phyloP scores from a whole-genome alignment of 2,329 filamentous ascomycete genomes.

The Fusarium acutatum region DNA sequence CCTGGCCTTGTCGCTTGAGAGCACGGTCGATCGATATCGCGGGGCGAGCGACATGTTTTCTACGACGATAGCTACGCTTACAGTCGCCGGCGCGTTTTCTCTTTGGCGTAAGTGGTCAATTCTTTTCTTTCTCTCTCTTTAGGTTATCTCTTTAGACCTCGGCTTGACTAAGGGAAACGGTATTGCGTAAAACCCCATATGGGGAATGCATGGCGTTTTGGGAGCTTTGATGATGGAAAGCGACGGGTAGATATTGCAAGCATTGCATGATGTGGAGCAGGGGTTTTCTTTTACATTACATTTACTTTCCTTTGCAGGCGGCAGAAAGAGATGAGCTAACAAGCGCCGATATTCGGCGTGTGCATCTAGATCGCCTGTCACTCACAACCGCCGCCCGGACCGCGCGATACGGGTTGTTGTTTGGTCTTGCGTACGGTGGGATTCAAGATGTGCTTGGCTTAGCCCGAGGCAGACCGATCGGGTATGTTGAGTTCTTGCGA shows the following conservation, averaged over 20 bases:
- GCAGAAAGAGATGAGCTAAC: slow-evolving; percentile 30
- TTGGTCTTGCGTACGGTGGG: slow-evolving; percentile 82
- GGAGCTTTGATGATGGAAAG: slow-evolving; percentile 33
- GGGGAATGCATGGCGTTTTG: slow-evolving; percentile 23
- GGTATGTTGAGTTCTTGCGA: slow-evolving; percentile 75
- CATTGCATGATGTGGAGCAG: slow-evolving; percentile 5
- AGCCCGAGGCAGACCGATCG: slow-evolving; percentile 74
- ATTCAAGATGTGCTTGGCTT: slow-evolving; percentile 79
- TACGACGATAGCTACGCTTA: slow-evolving; percentile 83
- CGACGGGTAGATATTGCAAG: slow-evolving; percentile 39
- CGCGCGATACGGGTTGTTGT: slow-evolving; percentile 79
- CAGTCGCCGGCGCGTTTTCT: slow-evolving; percentile 87
- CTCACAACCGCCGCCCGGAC: slow-evolving; percentile 79
- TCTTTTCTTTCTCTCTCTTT: not conserved
- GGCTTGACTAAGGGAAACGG: slow-evolving; percentile 21
- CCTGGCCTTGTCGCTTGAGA: slow-evolving; percentile 83
- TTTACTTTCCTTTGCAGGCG: not conserved
- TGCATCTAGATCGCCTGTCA: slow-evolving; percentile 75
- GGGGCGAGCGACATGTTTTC: slow-evolving; percentile 79
- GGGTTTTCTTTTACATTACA: not conserved
- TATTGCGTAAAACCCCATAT: slow-evolving; percentile 24
- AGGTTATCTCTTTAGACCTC: not conserved
- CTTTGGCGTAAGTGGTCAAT: slow-evolving; percentile 73
- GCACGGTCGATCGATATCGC: slow-evolving; percentile 80
- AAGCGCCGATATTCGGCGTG: slow-evolving; percentile 43